These are phyloP conservation scores for Pneumocystis murina DNA, from an alignment of 1,139 yeast species.

Conservation along the genomic window DNA sequence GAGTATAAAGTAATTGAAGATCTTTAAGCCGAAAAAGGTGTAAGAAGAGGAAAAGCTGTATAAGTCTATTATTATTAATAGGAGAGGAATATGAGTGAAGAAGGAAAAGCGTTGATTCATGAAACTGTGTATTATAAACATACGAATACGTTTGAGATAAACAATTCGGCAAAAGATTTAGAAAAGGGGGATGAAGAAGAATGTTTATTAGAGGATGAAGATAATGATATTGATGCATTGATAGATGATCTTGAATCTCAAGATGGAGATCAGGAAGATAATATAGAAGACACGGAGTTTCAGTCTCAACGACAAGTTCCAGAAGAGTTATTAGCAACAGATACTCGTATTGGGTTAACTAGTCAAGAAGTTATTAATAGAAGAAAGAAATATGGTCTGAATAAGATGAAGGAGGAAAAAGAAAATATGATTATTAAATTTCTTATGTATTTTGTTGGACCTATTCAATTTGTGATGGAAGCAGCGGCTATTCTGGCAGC, in stretches of 20 bases:
- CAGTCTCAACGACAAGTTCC: slow-evolving; percentile 55
- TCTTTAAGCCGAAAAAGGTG: too few species aligned
- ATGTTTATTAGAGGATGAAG: slow-evolving; percentile 33
- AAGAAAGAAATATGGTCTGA: slow-evolving; percentile 86
- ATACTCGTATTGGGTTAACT: slow-evolving; percentile 65
- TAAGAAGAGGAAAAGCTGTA: not conserved
- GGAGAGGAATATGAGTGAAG: not conserved
- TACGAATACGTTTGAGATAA: not conserved
- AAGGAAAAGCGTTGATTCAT: not conserved
- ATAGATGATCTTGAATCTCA: slow-evolving; percentile 80
- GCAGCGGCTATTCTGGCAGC: slow-evolving; percentile 94
- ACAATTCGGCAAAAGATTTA: not conserved
- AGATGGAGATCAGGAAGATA: slow-evolving; percentile 44
- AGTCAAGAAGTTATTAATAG: slow-evolving; percentile 70
- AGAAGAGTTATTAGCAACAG: slow-evolving; percentile 78
- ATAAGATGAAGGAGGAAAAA: slow-evolving; percentile 88
- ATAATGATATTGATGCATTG: slow-evolving; percentile 78
- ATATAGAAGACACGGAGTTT: slow-evolving; percentile 30
- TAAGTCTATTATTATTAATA: not conserved
- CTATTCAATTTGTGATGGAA: slow-evolving; percentile 98
- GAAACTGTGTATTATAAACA: not conserved
- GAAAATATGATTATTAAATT: slow-evolving; percentile 76
- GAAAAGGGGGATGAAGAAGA: not conserved
- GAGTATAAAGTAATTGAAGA: too few species aligned
- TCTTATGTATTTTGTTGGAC: slow-evolving; percentile 88